phyloP scores from a whole-genome alignment of 2,329 filamentous ascomycete genomes.

The Phyllosticta paracitricarpa region DNA sequence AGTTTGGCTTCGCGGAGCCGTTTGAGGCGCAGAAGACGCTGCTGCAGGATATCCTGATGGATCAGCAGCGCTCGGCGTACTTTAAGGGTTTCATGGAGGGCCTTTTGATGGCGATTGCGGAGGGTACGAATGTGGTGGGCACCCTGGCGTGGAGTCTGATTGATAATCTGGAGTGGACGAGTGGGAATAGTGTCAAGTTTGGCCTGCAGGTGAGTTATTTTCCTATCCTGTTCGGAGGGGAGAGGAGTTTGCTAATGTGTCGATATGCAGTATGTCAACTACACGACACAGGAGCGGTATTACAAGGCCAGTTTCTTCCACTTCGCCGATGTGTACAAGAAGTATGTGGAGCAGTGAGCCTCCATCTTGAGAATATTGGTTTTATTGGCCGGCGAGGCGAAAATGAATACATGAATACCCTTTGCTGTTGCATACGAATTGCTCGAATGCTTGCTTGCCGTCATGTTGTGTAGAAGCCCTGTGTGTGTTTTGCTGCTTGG shows the following conservation, averaged over 20 bases:
- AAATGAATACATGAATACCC: too few relatives aligned
- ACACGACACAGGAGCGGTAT: conserved; percentile 25
- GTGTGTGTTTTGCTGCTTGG: too few relatives aligned
- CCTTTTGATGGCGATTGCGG: conserved; percentile 24
- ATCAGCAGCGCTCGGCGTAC: conserved; percentile 22
- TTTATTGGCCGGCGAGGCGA: too few relatives aligned
- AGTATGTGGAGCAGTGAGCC: not conserved
- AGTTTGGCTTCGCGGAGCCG: conserved; percentile 29
- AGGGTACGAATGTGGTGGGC: conserved; percentile 33
- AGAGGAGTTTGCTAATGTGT: conserved; percentile 37
- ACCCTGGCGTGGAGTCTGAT: conserved; percentile 28
- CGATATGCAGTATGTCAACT: conserved; percentile 35
- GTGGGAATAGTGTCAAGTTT: conserved; percentile 21
- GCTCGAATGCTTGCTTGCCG: too few relatives aligned
- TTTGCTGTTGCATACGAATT: too few relatives aligned
- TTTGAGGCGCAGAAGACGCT: conserved; percentile 22
- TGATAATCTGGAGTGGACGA: conserved; percentile 25
- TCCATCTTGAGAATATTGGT: too few relatives aligned
- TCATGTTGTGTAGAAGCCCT: too few relatives aligned
- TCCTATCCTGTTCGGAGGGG: not conserved
- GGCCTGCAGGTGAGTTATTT: conserved; percentile 12
- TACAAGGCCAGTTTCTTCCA: conserved; percentile 32
- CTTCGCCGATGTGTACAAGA: conserved; percentile 35
- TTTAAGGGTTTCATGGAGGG: conserved; percentile 25
- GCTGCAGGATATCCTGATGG: conserved; percentile 21